These are phyloP conservation scores for Trichosphaerium sp. DNA, from an alignment of 78 protist genomes.

Conservation along the genomic window DNA sequence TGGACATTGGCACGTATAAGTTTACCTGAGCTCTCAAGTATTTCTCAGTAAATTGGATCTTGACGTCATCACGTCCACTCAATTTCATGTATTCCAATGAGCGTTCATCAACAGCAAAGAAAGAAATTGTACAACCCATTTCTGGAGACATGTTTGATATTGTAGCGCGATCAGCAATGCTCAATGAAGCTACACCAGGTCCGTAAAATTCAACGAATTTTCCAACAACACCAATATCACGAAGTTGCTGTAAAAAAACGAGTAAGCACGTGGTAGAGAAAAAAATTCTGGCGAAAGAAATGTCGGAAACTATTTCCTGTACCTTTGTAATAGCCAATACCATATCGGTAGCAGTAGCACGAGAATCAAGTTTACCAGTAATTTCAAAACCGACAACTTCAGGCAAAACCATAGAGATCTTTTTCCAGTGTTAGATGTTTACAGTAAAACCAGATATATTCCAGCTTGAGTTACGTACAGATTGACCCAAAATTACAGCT, in stretches of 20 bases:
- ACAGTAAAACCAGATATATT: no score
- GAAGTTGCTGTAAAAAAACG: no score
- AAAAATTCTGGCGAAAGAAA: no score
- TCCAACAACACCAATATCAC: slow-evolving; percentile 71
- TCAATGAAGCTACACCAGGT: slow-evolving; percentile 38
- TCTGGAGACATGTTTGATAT: slow-evolving; percentile 89
- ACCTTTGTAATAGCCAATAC: slow-evolving; percentile 70
- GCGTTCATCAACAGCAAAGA: slow-evolving; percentile 72
- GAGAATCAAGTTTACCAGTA: slow-evolving; percentile 49
- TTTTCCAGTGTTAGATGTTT: no score
- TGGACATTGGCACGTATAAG: neutral
- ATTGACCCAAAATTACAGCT: slow-evolving; percentile 77
- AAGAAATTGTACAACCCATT: slow-evolving; percentile 78
- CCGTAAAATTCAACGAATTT: slow-evolving; percentile 87
- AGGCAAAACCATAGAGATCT: slow-evolving; percentile 60
- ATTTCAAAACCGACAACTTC: slow-evolving; percentile 72
- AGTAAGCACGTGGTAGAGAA: no score
- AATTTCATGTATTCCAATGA: slow-evolving; percentile 42
- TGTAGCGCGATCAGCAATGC: slow-evolving; percentile 78
- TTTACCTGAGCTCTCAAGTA: slow-evolving; percentile 11
- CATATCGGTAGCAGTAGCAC: slow-evolving; percentile 75
- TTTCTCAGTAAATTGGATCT: slow-evolving; percentile 16
- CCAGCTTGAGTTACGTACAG: no score
- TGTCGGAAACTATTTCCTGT: no score
- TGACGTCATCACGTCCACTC: slow-evolving; percentile 48